phyloP scores from a whole-genome alignment of 2,329 filamentous ascomycete genomes.

The Huntiella bhutanensis region DNA sequence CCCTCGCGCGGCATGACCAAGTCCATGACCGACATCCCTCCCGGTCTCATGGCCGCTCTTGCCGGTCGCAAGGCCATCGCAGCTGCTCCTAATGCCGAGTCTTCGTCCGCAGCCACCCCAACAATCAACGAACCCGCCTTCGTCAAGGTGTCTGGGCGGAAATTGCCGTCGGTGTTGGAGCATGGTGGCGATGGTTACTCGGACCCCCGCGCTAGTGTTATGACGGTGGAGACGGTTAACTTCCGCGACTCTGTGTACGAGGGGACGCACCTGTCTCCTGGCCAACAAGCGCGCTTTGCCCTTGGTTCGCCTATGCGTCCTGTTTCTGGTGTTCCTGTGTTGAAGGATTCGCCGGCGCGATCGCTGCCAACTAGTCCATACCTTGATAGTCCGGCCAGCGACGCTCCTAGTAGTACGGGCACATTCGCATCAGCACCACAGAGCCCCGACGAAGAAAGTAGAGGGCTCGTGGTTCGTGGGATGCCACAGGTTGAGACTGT shows the following conservation, averaged over 20 bases:
- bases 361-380: constrained; percentile 23
- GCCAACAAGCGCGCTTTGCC: constrained; percentile 23
- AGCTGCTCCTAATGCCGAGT: constrained; percentile 10
- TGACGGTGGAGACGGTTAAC: constrained; percentile 19
- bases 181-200: constrained; percentile 44
- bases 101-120: constrained; percentile 15
- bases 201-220: constrained; percentile 25
- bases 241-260: constrained; percentile 17
- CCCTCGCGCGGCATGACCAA: constrained; percentile 3
- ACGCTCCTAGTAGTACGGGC: neutral
- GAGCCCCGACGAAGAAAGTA: neutral
- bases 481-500: constrained; percentile 5
- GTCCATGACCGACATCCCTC: neutral
- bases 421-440: neutral
- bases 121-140: constrained; percentile 34
- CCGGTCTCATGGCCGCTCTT: constrained; percentile 9
- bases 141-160: constrained; percentile 45
- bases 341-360: constrained; percentile 45
- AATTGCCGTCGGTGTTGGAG: constrained; percentile 42
- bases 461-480: neutral
- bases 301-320: constrained; percentile 40
- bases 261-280: constrained; percentile 16
- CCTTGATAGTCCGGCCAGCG: neutral
- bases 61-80: constrained; percentile 11
- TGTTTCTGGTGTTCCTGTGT: constrained; percentile 39